Evolutionary conservation across 1,139 yeast genomes (phyloP).

Genomic region (Yamadazyma atmosphaerica): DNA sequence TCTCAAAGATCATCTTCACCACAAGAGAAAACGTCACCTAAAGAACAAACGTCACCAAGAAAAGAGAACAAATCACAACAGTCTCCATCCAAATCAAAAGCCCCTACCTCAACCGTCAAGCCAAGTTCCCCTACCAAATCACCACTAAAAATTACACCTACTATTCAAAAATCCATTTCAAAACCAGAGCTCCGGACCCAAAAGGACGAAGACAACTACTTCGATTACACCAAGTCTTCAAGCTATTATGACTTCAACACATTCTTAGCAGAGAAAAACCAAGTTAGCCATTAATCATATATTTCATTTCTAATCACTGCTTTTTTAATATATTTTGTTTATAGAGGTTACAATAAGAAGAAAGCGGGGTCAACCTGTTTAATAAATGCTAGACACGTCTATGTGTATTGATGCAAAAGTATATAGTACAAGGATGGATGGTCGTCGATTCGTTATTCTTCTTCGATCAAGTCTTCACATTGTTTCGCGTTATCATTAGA

Average conservation of each 20-base stretch:
- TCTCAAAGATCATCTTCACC: conserved; percentile 3
- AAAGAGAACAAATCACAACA: too few relatives aligned
- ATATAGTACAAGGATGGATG: neutral
- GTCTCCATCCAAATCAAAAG: neutral
- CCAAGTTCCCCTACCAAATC: neutral
- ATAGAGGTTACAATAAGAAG: too few relatives aligned
- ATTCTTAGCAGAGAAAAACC: conserved; percentile 31
- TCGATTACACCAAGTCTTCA: conserved; percentile 28
- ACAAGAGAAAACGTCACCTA: neutral
- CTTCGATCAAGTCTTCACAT: conserved; percentile 2
- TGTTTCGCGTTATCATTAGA: neutral
- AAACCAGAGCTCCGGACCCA: conserved; percentile 1
- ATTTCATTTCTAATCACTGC: neutral
- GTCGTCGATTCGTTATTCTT: neutral
- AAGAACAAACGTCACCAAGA: neutral
- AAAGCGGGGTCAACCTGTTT: conserved; percentile 1
- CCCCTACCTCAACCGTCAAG: too few relatives aligned
- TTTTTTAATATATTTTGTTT: conserved; percentile 1
- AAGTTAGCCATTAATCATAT: neutral
- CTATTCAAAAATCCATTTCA: neutral
- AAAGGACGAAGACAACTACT: conserved; percentile 17
- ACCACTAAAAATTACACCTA: neutral
- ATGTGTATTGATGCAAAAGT: conserved; percentile 1
- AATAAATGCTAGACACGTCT: neutral
- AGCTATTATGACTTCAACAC: conserved; percentile 37